Evolutionary conservation across 805 yeast species (phyloP), one percentile per base, ranked within the genome.

Genomic region (Blastobotrys chiropterorum): DNA sequence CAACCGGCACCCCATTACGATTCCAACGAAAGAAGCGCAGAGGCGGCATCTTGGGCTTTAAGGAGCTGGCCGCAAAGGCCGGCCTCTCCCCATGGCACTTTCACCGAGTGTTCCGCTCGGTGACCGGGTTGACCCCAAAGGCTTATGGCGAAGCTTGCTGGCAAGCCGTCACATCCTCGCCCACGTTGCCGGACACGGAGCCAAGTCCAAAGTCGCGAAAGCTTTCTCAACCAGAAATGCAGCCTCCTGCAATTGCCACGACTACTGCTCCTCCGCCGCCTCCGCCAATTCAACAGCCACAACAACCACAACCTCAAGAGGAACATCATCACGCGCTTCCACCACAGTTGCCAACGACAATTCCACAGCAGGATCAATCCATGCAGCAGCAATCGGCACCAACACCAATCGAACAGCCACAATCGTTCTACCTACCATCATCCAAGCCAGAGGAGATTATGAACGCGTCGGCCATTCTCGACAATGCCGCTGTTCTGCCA

Each of bases 11-110:
- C 20, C 48, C 48, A 3, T 17, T 22, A 22, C 51, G 47, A 26
- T 45, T 56, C 15, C 58, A 60, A 46, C 59, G 69, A 16, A 63
- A 67, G 49, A 67, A 67, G 58, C 59, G 69, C 50, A 60, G 72
- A 17, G 72, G 72, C 17, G 72, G 72, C 13, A 65, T 68, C 31
- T 51, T 68, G 58, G 72, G 83, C 56, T 89, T 89, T 72, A 86
- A 87, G 66, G 96, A 89, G 65, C 75, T 89, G 62, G 96, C 96
- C 6, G 82, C 87, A 17, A 85, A 88, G 63, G 83, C 90, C 7
- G 85, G 85, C 58, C 75, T 89, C 53, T 80, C 88, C 8, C 94
- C 96, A 21, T 89, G 96, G 96, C 96, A 89, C 68, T 89, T 89
- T 68, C 96, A 89, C 72, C 74, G 96, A 48, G 95, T 89, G 20